Evolutionary conservation across 106 monocot species (phyloP).

Genomic region (Iris macrosiphon): DNA sequence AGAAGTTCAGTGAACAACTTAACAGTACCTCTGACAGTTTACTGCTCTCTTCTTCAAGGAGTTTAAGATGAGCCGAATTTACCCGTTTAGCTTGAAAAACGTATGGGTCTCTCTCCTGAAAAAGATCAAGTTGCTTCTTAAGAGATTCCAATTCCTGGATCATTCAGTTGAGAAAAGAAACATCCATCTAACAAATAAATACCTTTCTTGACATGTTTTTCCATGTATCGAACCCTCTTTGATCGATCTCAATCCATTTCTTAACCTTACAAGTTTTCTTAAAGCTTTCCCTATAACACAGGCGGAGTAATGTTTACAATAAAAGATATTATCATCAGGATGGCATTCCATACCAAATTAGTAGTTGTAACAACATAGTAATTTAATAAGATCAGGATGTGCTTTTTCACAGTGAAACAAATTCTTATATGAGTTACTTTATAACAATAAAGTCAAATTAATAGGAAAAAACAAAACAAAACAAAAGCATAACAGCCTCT

Average conservation of each 20-base stretch:
- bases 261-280: conserved; percentile 10
- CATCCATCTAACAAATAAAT: not conserved
- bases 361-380: too few relatives aligned
- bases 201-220: conserved; percentile 32
- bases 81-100: conserved; percentile 21
- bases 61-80: conserved; percentile 18
- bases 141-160: not conserved
- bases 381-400: too few relatives aligned
- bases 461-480: too few relatives aligned
- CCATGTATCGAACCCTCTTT: conserved; percentile 30
- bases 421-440: too few relatives aligned
- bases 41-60: conserved; percentile 12
- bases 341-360: too few relatives aligned
- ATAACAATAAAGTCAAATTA: too few relatives aligned
- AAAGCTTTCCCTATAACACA: conserved; percentile 23
- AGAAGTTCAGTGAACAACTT: not conserved
- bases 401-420: too few relatives aligned
- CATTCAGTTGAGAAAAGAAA: not conserved
- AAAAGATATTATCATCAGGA: too few relatives aligned
- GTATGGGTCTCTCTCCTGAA: conserved; percentile 34
- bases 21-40: conserved; percentile 8
- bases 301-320: too few relatives aligned
- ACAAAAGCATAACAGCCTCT: too few relatives aligned
- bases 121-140: not conserved
- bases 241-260: conserved; percentile 18